Evolutionary conservation across 441 rosid genomes (phyloP).

Genomic region (Brassica hybrid): DNA sequence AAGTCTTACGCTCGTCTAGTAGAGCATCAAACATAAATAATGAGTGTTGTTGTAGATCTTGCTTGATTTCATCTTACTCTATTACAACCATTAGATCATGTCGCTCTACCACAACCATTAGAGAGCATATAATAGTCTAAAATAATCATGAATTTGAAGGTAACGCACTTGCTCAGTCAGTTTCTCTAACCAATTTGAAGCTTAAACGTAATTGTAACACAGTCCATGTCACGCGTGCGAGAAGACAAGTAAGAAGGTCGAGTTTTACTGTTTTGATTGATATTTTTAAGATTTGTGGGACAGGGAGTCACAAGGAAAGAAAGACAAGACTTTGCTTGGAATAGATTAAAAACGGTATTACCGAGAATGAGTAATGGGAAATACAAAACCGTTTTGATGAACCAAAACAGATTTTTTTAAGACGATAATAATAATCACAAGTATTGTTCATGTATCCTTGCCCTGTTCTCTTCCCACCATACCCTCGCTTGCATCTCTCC

Average conservation of each 20-base stretch:
- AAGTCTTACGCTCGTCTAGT: conserved; percentile 64
- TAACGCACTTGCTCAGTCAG: background rate
- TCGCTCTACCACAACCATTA: background rate
- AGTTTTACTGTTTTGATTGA: conserved; percentile 1
- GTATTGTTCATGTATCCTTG: conserved; percentile 80
- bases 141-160: background rate
- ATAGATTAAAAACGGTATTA: too few relatives aligned
- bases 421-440: conserved; percentile 39
- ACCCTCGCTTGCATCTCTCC: conserved; percentile 97
- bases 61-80: conserved; percentile 11
- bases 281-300: conserved; percentile 20
- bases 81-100: conserved; percentile 1
- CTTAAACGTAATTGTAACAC: background rate
- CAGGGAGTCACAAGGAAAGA: conserved; percentile 22
- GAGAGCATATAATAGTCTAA: background rate
- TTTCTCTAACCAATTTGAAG: conserved; percentile 1
- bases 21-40: too few relatives aligned
- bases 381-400: conserved; percentile 30
- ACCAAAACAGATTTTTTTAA: background rate
- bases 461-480: conserved; percentile 99
- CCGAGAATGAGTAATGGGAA: background rate
- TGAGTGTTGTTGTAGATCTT: background rate
- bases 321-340: too few relatives aligned
- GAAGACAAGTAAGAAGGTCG: background rate
- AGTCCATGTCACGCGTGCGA: background rate